Conservation (phyloP, 1,284 basidiomycete species). For the Trametes pubescens region DNA sequence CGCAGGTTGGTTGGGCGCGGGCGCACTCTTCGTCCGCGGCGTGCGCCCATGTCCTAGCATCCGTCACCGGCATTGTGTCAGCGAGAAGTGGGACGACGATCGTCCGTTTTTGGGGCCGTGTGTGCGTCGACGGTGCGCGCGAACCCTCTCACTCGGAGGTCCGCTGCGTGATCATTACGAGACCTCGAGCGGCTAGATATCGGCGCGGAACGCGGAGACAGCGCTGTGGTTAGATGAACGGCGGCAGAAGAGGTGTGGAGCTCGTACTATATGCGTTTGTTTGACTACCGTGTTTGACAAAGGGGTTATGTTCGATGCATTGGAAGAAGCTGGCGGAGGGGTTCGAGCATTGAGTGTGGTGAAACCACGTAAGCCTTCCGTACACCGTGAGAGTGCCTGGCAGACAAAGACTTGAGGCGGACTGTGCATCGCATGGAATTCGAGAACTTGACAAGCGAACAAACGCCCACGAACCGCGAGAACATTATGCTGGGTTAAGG, state of each 20-base stretch:
- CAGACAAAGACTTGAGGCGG: not conserved
- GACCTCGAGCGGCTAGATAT: conserved; percentile 25
- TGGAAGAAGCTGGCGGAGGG: not conserved
- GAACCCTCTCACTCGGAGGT: conserved; percentile 4
- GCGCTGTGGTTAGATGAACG: conserved; percentile 1
- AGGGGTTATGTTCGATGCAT: conserved; percentile 3
- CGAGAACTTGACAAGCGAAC: conserved; percentile 9
- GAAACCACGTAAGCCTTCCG: not conserved
- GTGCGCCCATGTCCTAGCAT: conserved; percentile 1
- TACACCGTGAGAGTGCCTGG: not conserved
- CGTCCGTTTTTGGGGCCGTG: conserved; percentile 21
- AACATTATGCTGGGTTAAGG: not conserved
- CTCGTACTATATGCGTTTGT: conserved; percentile 8
- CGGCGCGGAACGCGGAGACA: conserved; percentile 10
- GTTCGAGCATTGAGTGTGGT: not conserved
- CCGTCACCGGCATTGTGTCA: conserved; percentile 28
- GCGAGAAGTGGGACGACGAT: conserved; percentile 30
- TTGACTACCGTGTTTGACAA: conserved; percentile 12
- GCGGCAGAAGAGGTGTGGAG: conserved; percentile 5
- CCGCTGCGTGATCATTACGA: conserved; percentile 18
- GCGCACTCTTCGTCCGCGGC: conserved; percentile 4
- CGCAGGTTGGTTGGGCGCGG: conserved; percentile 6
- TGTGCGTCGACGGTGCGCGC: conserved; percentile 15
- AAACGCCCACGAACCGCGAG: conserved; percentile 3
- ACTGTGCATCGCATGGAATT: not conserved